phyloP scores from a whole-genome alignment of 1,284 basidiomycete species.

The Sporisorium exsertum region DNA sequence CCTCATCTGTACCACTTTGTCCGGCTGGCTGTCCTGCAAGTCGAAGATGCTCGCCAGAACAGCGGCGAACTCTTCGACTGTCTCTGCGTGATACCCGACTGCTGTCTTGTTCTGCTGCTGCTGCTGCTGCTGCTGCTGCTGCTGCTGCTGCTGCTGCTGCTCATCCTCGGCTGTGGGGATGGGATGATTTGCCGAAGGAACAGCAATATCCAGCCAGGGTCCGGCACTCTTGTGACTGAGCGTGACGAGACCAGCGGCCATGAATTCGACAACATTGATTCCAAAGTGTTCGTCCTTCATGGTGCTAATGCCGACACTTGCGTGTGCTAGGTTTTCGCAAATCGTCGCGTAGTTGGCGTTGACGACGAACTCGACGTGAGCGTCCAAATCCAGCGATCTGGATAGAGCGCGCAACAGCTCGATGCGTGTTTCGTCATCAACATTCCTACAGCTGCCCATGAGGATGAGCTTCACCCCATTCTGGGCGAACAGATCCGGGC shows the following conservation, averaged over 20 bases:
- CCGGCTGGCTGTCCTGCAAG: constrained; percentile 74
- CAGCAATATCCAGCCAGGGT: constrained; percentile 89
- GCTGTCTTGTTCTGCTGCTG: not conserved
- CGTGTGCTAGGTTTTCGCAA: constrained; percentile 77
- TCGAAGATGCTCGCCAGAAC: constrained; percentile 78
- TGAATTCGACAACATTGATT: constrained; percentile 96
- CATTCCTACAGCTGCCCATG: constrained; percentile 86
- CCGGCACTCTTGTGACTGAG: constrained; percentile 93
- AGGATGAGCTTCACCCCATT: constrained; percentile 72
- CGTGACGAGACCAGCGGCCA: constrained; percentile 92
- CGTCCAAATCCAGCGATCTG: constrained; percentile 76
- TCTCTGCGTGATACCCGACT: constrained; percentile 72
- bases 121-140: not conserved
- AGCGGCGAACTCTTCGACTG: constrained; percentile 78
- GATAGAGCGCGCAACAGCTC: constrained; percentile 76
- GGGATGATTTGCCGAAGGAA: constrained; percentile 65
- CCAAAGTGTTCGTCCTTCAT: constrained; percentile 99
- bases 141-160: not conserved
- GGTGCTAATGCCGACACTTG: constrained; percentile 89
- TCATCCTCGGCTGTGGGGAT: not conserved
- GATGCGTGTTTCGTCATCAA: constrained; percentile 80
- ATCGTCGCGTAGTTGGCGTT: constrained; percentile 84
- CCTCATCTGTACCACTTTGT: constrained; percentile 7
- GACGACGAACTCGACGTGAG: constrained; percentile 81
- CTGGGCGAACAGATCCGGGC: constrained; percentile 46